phyloP scores from a whole-genome alignment of 2,329 filamentous ascomycete species.

The Fusarium burgessii region DNA sequence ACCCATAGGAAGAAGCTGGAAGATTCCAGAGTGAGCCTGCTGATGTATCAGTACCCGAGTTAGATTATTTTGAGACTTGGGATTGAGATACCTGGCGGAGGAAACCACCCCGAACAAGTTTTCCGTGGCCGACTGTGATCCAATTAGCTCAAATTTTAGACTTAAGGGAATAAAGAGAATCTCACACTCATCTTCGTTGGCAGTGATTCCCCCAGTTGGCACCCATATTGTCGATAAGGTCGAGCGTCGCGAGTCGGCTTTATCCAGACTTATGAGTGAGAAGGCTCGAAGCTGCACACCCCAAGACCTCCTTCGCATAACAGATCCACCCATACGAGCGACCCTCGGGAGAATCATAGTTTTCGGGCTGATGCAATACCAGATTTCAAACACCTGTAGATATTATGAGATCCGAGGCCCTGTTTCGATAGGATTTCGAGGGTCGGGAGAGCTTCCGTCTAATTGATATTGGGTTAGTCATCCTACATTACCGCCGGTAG shows the following conservation, averaged over 20 bases:
- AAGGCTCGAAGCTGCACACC: constrained; percentile 37
- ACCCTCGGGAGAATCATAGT: constrained; percentile 37
- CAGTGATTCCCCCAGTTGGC: constrained; percentile 77
- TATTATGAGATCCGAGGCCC: background rate
- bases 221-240: constrained; percentile 81
- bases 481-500: constrained; percentile 15
- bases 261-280: constrained; percentile 51
- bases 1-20: constrained; percentile 90
- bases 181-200: constrained; percentile 66
- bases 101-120: constrained; percentile 78
- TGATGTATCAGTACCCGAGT: constrained; percentile 1
- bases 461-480: constrained; percentile 21
- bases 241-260: constrained; percentile 44
- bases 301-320: constrained; percentile 13
- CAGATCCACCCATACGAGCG: constrained; percentile 19
- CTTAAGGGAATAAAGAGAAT: background rate
- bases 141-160: constrained; percentile 32
- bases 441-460: constrained; percentile 16
- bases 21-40: constrained; percentile 87
- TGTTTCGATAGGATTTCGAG: constrained; percentile 15
- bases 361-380: background rate
- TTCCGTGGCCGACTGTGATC: constrained; percentile 69
- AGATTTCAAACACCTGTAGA: background rate
- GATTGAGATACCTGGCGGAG: constrained; percentile 71
- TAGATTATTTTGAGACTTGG: background rate